Conservation (phyloP, 495 filamentous ascomycete species). For the Haplographium delicatum region DNA sequence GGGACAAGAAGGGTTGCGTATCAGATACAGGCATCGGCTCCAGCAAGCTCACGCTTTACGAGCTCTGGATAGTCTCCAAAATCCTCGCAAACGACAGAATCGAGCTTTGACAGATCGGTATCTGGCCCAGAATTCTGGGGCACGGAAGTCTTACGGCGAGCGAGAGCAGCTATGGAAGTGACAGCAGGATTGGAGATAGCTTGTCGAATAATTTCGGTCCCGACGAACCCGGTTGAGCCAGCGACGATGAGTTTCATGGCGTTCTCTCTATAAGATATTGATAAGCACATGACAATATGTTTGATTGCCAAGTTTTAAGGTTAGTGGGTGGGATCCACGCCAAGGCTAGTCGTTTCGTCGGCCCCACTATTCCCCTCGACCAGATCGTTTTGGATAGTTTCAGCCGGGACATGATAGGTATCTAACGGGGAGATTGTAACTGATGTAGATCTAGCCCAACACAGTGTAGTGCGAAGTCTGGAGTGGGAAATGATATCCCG, state of each 20-base stretch:
- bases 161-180: constrained; percentile 37
- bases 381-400: too few species aligned
- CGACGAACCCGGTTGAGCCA: constrained; percentile 45
- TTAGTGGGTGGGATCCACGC: too few species aligned
- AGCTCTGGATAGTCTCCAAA: constrained; percentile 38
- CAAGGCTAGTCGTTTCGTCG: too few species aligned
- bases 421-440: too few species aligned
- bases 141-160: constrained; percentile 31
- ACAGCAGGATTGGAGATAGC: constrained; percentile 33
- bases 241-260: constrained; percentile 50
- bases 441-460: too few species aligned
- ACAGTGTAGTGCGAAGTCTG: too few species aligned
- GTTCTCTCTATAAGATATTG: too few species aligned
- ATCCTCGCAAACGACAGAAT: constrained; percentile 33
- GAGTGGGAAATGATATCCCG: too few species aligned
- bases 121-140: constrained; percentile 10
- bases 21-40: constrained; percentile 51
- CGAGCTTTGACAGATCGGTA: constrained; percentile 32
- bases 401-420: too few species aligned
- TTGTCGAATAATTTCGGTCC: constrained; percentile 40
- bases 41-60: constrained; percentile 35
- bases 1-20: constrained; percentile 21
- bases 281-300: too few species aligned
- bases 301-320: too few species aligned
- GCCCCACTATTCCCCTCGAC: too few species aligned